Conservation (phyloP, 2,329 filamentous ascomycete species). For the Emergomyces pasteurianus region DNA sequence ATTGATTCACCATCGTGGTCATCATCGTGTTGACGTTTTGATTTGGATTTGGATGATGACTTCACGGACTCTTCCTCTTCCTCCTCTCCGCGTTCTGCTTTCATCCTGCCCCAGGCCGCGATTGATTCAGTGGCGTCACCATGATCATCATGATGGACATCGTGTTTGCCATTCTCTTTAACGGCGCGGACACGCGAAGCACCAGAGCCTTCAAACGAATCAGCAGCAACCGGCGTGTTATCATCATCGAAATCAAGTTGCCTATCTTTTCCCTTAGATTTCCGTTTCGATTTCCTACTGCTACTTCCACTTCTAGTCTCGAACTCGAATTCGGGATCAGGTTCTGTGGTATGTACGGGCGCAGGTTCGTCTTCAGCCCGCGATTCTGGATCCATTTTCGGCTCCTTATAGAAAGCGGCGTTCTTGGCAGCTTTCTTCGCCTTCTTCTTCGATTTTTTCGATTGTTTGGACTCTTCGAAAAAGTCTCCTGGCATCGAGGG, state of each 20-base stretch:
- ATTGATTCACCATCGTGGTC: constrained; percentile 12
- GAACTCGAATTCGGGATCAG: constrained; percentile 2
- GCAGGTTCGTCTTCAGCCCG: not conserved
- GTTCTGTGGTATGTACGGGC: not conserved
- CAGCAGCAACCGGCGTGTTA: not conserved
- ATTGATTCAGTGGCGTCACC: constrained; percentile 12
- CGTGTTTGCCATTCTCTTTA: not conserved
- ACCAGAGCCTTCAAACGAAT: too few relatives aligned
- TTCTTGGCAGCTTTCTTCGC: constrained; percentile 1
- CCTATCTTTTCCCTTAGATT: constrained; percentile 11
- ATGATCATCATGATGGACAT: constrained; percentile 11
- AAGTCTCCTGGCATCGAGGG: not conserved
- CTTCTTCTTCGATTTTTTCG: constrained; percentile 1
- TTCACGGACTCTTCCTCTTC: constrained; percentile 13
- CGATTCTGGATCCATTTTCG: not conserved
- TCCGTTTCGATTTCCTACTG: constrained; percentile 8
- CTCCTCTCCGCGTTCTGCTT: constrained; percentile 11
- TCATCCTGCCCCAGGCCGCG: not conserved
- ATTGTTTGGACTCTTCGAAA: not conserved
- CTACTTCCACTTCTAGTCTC: not conserved
- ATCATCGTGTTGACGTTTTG: constrained; percentile 14
- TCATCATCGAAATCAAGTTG: not conserved
- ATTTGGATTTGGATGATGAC: constrained; percentile 7
- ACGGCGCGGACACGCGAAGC: not conserved
- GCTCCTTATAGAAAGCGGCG: not conserved